phyloP scores from a whole-genome alignment of 176 grass and related monocot genomes.

The Chloris gayana region DNA sequence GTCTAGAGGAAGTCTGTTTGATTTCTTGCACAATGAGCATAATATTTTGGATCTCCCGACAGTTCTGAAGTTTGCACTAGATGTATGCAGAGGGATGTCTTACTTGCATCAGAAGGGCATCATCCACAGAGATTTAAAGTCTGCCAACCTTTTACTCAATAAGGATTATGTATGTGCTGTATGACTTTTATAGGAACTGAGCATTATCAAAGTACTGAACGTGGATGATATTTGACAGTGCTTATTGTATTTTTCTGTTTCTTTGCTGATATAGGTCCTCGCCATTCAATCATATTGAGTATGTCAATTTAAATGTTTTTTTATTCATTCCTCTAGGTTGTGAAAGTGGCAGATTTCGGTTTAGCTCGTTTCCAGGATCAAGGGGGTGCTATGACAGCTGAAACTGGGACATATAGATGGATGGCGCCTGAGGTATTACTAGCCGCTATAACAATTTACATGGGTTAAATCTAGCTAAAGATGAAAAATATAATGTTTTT shows the following conservation, averaged over 20 bases:
- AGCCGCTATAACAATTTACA: too few relatives aligned
- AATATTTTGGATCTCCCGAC: slow-evolving; percentile 50
- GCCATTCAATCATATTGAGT: too few relatives aligned
- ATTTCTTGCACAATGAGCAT: slow-evolving; percentile 66
- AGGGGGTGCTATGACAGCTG: slow-evolving; percentile 70
- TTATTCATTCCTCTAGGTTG: slow-evolving; percentile 42
- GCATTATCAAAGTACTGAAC: too few relatives aligned
- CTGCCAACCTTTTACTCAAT: slow-evolving; percentile 72
- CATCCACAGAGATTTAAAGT: slow-evolving; percentile 80
- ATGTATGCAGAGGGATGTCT: slow-evolving; percentile 65
- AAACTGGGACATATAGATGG: slow-evolving; percentile 87
- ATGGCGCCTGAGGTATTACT: slow-evolving; percentile 80
- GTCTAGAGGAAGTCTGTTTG: slow-evolving; percentile 71
- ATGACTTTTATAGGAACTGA: too few relatives aligned
- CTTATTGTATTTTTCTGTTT: too few relatives aligned
- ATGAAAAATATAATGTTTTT: too few relatives aligned
- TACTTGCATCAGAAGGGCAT: slow-evolving; percentile 81
- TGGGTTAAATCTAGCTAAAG: too few relatives aligned
- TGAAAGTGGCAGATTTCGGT: slow-evolving; percentile 81
- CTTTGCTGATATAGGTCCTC: too few relatives aligned
- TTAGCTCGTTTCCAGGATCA: slow-evolving; percentile 78
- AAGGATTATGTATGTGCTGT: slow-evolving; percentile 60
- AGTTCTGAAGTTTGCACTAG: slow-evolving; percentile 69
- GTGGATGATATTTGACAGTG: too few relatives aligned
- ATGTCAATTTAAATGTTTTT: too few relatives aligned